Base-by-base conservation (phyloP, 257 asterid species). In the Solanum verrucosum region DNA sequence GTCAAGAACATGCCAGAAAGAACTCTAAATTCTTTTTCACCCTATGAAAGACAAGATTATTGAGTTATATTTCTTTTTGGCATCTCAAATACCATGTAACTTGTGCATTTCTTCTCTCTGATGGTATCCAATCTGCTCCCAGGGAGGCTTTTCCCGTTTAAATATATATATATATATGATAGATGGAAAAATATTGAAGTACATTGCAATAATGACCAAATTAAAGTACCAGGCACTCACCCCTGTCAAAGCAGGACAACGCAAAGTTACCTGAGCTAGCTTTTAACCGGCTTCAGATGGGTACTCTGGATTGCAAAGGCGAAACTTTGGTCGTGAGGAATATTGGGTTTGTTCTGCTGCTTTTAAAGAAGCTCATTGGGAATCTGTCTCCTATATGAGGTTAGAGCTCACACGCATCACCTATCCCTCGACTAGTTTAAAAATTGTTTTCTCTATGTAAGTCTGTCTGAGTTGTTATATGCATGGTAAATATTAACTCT, bases 281-380 rank as follows among this genome's bases (percentile, higher is more conserved):
- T 52, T 96, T 95, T 90, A 90, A 92, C 93, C 92, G 98, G 71
- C 90, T 92, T 85, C 99, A 94, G 91, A 93, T 79, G 99, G 93
- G 85, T 92, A 90, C 90, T 52, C 84, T 83, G 95, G 94, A 87
- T 86, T 90, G 83, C 91, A 89, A 71, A 92, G 81, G 91, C 91
- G 94, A 35, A 91, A 89, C 79, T 96, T 96, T 92, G 97, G 98
- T n/a, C 95, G 94, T 93, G 99, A 96, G 93, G 99, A 96, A 91
- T 94, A 94, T 88, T 96, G 99, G 98, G 98, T 96, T 93, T 90
- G 98, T 93, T 91, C 90, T 89, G 20, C 92, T 73, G 27, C 87
- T 88, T 70, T 42, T 33, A 38, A 83, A 87, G 60, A 96, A 92
- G 98, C 99, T 81, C 98, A 96, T 85, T 95, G 98, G 98, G 99